Evolutionary conservation across 768 basidiomycete species (phyloP), one percentile per base, ranked within the genome.

Genomic region (Leccinum ochraceum): DNA sequence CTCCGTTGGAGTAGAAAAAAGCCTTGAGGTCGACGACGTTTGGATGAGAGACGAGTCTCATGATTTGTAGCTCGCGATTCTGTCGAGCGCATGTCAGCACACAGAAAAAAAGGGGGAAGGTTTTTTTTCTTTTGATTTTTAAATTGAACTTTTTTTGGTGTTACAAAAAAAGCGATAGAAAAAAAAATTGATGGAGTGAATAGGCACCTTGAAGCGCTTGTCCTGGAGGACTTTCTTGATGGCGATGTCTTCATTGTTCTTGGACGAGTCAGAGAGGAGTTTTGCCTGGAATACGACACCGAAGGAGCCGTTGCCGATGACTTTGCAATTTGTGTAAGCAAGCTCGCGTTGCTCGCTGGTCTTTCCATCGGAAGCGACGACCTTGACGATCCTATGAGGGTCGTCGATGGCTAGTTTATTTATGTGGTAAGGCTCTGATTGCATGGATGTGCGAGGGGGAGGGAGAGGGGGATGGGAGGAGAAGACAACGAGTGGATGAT

Each of bases 191-290:
- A 57, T 14, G 32, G 32, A 52, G 56, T 4, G 52, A 59, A 59
- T 44, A 78, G 84, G 64, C 63, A 95, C 96, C 93, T 99, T 99
- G 90, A 99, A 99, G 67, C 97, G 87, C 84, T 99, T 99, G 81
- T 99, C 97, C 82, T 99, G 97, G 63, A 99, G 78, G 54, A 99
- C 97, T 82, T 98, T 98, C 92, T 99, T 99, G 85, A 99, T 99
- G 54, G 97, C 97, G 71, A 99, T 97, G 67, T 98, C 94, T 60
- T 90, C 90, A 20, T 79, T 80, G 36, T 84, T 85, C 70, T 86
- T 84, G 49, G 81, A 77, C 8, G 81, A 78, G 36, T 81, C 81
- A 14, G 81, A 81, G 54, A 95, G 80, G 58, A 98, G 86, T 77
- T 87, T 94, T 60, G 95, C 96, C 66, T 95, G 93, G 76, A 95